Percentiles rank a stretch among this genome's conserved stretches.
phyloP scores from a whole-genome alignment of 306 rosid genomes.

The Gastrolobium bilobum region DNA sequence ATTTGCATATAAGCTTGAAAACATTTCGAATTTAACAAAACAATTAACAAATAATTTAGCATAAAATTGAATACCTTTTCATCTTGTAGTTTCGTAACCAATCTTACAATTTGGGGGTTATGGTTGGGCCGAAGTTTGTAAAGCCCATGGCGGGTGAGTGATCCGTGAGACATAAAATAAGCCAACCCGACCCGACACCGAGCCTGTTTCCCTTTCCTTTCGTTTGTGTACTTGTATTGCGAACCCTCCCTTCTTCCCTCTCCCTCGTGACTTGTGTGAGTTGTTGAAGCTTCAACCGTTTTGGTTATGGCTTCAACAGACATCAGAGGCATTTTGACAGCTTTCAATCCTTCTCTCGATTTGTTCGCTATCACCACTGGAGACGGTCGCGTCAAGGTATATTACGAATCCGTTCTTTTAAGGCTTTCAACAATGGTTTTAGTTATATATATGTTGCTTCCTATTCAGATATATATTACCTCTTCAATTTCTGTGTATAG shows the following conservation, averaged over 20 bases:
- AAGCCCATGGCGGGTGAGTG: not conserved
- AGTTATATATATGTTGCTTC: not conserved
- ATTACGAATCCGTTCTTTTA: not conserved
- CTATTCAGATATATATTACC: not conserved
- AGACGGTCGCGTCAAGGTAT: slow-evolving; percentile 93
- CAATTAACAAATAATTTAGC: not conserved
- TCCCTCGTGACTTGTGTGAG: no score
- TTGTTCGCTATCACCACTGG: slow-evolving; percentile 84
- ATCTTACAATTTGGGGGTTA: not conserved
- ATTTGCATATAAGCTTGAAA: not conserved
- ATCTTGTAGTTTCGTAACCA: no score
- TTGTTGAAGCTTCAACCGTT: not conserved
- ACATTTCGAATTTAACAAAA: not conserved
- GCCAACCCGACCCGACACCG: not conserved
- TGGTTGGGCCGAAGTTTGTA: not conserved
- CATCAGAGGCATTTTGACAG: slow-evolving; percentile 79
- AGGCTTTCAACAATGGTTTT: not conserved
- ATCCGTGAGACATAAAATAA: not conserved
- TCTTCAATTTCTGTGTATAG: slow-evolving; percentile 52
- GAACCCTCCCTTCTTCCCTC: not conserved
- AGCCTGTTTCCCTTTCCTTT: not conserved
- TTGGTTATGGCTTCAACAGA: slow-evolving; percentile 49
- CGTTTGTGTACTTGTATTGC: no score
- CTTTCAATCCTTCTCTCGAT: slow-evolving; percentile 83
- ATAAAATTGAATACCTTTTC: no score